Base-by-base conservation (phyloP, 1,284 basidiomycete species). In the Sanguinoderma infundibulare region DNA sequence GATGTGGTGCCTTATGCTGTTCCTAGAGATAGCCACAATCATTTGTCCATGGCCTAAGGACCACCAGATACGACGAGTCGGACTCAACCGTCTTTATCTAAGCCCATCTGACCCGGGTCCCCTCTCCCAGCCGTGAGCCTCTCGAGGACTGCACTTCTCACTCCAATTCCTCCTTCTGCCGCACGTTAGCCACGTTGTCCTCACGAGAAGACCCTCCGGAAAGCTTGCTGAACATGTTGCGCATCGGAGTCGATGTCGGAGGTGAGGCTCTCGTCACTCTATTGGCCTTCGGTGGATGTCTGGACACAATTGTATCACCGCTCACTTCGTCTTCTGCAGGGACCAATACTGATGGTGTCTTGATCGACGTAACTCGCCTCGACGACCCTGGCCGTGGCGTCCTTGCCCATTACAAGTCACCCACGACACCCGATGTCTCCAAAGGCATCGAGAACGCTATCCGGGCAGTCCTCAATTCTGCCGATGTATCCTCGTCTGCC, bases 341-440 rank as follows among this genome's bases (percentile, higher is more conserved):
- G 30, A 82, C 81, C 9, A 84, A 82, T 66, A 83, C 81, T 1
- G 84, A 86, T 64, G 80, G 80, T 32, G 84, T 84, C 34, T 75
- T 87, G 30, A 78, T 86, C 57, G 80, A 83, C 68, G 72, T 81
- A 9, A 70, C 77, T 4, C 70, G 69, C 36, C 71, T 67, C 3
- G 70, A 73, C 8, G 77, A 75, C 51, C 67, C 73, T 0, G 72
- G 67, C 20, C 72, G 77, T 49, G 79, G 79, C 12, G 73, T 87
- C 6, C 69, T 86, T 1, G 82, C 84, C 0, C 78, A 77, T 36
- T 77, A 74, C 73, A 87, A 87, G 69, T 74, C 81, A 4, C 77
- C 78, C 8, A 87, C 85, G 0, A 85, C 85, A 1, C 67, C 75
- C 4, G 78, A 85, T 66, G 79, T 86, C 39, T 84, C 83, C 0